These are phyloP conservation scores for Ricinus communis DNA, from an alignment of 345 rosid species.

Conservation along the genomic window DNA sequence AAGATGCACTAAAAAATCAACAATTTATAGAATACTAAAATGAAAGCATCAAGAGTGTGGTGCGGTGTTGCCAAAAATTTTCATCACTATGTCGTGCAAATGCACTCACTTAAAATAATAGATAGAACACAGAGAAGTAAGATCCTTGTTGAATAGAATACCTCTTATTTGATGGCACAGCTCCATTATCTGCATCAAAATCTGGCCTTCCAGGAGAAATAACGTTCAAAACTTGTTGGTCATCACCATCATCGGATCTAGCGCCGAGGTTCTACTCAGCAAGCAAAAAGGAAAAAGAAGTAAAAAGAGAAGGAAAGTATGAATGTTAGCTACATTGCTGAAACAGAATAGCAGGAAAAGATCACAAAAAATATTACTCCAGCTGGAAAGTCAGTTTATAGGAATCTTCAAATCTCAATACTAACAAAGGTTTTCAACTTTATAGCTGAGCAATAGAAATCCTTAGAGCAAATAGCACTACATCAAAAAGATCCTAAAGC, in stretches of 20 bases:
- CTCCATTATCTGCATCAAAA: slow-evolving; percentile 32
- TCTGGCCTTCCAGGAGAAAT: slow-evolving; percentile 31
- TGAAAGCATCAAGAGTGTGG: background rate
- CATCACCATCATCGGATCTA: slow-evolving; percentile 36
- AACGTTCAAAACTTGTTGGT: slow-evolving; percentile 25
- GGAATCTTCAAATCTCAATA: background rate
- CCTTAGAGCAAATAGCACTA: background rate
- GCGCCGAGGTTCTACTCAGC: slow-evolving; percentile 39
- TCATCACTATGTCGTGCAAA: background rate
- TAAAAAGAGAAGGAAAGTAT: slow-evolving; percentile 9
- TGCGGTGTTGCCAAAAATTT: background rate
- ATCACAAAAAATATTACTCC: slow-evolving; percentile 7
- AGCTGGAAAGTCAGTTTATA: background rate
- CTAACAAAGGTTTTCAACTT: background rate
- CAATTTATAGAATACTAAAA: background rate
- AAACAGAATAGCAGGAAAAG: slow-evolving; percentile 6
- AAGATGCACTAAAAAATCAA: slow-evolving; percentile 4
- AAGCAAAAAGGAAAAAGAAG: slow-evolving; percentile 11
- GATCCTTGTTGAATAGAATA: slow-evolving; percentile 25
- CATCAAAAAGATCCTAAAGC: background rate
- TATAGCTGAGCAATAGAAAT: background rate
- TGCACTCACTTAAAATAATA: background rate
- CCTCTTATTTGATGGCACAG: slow-evolving; percentile 44
- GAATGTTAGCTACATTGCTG: slow-evolving; percentile 7
- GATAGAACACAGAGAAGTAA: slow-evolving; percentile 5